Base-by-base conservation (phyloP, 257 asterid species). In the Solanum chiquidenum region DNA sequence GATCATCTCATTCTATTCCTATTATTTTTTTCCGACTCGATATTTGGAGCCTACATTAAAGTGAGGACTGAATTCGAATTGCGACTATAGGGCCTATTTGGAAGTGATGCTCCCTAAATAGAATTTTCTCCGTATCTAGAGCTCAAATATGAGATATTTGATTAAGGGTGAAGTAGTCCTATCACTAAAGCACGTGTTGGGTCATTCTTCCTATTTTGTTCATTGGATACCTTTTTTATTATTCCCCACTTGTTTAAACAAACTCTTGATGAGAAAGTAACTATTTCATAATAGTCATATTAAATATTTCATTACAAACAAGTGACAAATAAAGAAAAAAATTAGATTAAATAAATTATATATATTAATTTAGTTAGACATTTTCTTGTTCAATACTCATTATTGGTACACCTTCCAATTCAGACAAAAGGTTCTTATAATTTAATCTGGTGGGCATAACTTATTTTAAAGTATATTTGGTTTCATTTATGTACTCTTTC, bases 11-110 rank as follows among this genome's bases (percentile, higher is more conserved):
- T 62, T 62, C 6, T 29, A 4, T 29, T 31, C 38, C 23, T 55
- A 2, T 7, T 55, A 10, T 3, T 10, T 52, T 14, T 49, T 16
- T 0, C 1, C 6, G 18, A 12, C 55, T 44, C 18, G 6, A 46
- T 46, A 18, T 52, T 52, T 52, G 23, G 9, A 16, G 4, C 6
- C 1, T 49, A 52, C 0, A 20, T 16, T 16, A 3, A 16, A 5
- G 60, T 5, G 60, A 18, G 0, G 3, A 52, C 0, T 1, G 6
- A 16, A 52, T 52, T 52, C 0, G n/a, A 52, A 52, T 52, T 0
- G 9, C 4, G 9, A 52, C 0, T 0, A 0, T 52, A 52, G 8
- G 1, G 9, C 4, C 0, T 16, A 16, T 52, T 52, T 44, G 16
- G 0, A 44, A 44, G 2, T 44, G 16, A 1, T 0, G 1, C 37